Evolutionary conservation across 306 rosid genomes (phyloP).

Genomic region (Trifolium fragiferum): DNA sequence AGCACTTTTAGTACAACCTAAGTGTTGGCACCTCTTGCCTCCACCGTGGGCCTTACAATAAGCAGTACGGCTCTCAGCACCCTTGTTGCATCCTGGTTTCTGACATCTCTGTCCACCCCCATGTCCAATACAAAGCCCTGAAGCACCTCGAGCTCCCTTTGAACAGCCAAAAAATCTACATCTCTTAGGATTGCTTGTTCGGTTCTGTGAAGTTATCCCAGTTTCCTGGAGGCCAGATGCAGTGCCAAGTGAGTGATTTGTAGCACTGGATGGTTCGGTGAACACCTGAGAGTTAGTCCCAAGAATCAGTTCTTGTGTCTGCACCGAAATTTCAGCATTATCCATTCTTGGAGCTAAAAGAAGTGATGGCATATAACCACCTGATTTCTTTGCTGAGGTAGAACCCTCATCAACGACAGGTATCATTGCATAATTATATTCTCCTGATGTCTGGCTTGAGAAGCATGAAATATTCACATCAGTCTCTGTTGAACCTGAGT

Average conservation of each 20-base stretch:
- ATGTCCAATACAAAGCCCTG: constrained; percentile 98
- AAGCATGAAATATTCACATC: constrained; percentile 52
- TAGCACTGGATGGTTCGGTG: constrained; percentile 55
- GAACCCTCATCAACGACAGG: constrained; percentile 92
- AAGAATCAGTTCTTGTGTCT: constrained; percentile 52
- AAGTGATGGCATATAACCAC: constrained; percentile 94
- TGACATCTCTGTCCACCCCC: constrained; percentile 99
- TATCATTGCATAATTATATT: constrained; percentile 51
- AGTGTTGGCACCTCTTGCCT: constrained; percentile 85
- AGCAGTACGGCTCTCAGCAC: constrained; percentile 97
- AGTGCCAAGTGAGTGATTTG: constrained; percentile 61
- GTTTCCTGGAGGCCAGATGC: constrained; percentile 56
- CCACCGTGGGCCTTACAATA: constrained; percentile 99
- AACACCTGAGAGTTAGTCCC: constrained; percentile 47
- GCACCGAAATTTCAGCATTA: constrained; percentile 46
- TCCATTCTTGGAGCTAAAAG: constrained; percentile 83
- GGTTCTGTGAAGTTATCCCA: constrained; percentile 56
- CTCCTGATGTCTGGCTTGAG: constrained; percentile 56
- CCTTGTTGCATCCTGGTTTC: constrained; percentile 96
- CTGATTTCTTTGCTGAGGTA: constrained; percentile 88
- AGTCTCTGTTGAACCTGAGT: constrained; percentile 64
- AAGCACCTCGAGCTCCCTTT: constrained; percentile 94
- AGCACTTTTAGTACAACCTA: constrained; percentile 98
- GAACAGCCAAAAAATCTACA: constrained; percentile 75
- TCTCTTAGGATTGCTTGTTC: constrained; percentile 63